These are phyloP conservation scores for Incumbomyces delicatus DNA, from an alignment of 2,329 filamentous ascomycete genomes.

Conservation along the genomic window DNA sequence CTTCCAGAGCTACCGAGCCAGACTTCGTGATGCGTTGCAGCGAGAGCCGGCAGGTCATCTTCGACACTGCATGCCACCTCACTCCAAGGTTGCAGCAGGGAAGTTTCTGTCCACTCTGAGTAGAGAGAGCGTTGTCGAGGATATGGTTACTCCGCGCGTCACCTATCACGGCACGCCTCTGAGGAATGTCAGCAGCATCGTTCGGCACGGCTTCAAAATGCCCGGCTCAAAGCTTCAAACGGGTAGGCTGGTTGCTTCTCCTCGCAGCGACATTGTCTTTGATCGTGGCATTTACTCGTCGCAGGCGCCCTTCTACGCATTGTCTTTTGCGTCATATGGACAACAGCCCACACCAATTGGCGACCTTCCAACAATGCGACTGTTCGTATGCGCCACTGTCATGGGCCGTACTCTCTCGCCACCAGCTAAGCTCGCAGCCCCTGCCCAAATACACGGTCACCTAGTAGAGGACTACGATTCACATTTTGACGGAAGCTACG, in stretches of 20 bases:
- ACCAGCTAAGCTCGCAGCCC: conserved; percentile 22
- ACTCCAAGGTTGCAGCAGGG: neutral
- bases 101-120: neutral
- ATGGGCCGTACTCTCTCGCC: conserved; percentile 34
- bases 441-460: conserved; percentile 16
- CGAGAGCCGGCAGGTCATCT: conserved; percentile 11
- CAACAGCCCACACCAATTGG: conserved; percentile 23
- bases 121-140: neutral
- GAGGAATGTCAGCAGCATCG: conserved; percentile 1
- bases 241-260: neutral
- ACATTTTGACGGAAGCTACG: conserved; percentile 30
- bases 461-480: conserved; percentile 27
- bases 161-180: conserved; percentile 2
- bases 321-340: conserved; percentile 26
- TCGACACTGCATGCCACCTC: conserved; percentile 12
- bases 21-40: conserved; percentile 13
- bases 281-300: conserved; percentile 38
- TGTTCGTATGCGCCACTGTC: conserved; percentile 38
- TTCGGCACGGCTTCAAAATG: conserved; percentile 2
- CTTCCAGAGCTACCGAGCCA: conserved; percentile 23
- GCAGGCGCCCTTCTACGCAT: conserved; percentile 31
- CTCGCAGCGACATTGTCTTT: neutral
- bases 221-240: neutral
- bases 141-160: neutral
- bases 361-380: conserved; percentile 30